Evolutionary conservation across 23 red algal genomes (phyloP), one percentile per base, ranked within the genome.

Genomic region (Pyropia yezoensis): DNA sequence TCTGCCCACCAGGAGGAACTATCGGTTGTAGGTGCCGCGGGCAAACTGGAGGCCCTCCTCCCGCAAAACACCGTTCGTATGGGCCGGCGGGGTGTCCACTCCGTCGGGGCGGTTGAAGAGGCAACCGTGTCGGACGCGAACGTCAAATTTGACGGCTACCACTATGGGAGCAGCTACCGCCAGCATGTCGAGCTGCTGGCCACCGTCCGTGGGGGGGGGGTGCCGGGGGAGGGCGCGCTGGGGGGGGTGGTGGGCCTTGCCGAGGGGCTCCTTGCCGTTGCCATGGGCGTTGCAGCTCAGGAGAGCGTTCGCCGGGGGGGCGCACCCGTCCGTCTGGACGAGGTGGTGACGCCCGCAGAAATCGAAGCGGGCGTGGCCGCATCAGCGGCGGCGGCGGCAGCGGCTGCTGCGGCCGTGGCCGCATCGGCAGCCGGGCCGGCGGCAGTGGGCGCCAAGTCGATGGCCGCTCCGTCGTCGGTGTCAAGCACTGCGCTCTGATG

Each of bases 201-300:
- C 28, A 63, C 64, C 27, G 1, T 87, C 55, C 55, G 24, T 8
- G 24, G 14, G 27, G 61, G 49, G 71, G 59, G 14, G 20, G 19
- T 24, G 27, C 29, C 59, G 29, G 20, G 9, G 49, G 62, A 5
- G 5, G 59, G 52, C 20, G 26, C 20, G 24, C 50, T 14, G 67
- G 73, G 13, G 61, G 61, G 7, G 14, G 24, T 45, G 23, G 63
- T 71, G 5, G 79, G 79, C 3, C 52, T 84, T 19, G 32, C 52
- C 76, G 27, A 76, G 24, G 82, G 82, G 33, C 50, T 87, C 33
- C 28, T 87, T 14, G 62, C 82, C 18, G 82, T 87, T 28, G 82
- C 82, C 27, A 76, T 87, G 27, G 82, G 82, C 12, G 63, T 87
- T 18, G 82, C 82, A 2, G 82, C 82, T 13, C 82, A 87, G 16